Percentiles rank a stretch among this genome's conserved stretches.
Conservation (phyloP, 2,329 filamentous ascomycete species). For the Sporothrix protearum region DNA sequence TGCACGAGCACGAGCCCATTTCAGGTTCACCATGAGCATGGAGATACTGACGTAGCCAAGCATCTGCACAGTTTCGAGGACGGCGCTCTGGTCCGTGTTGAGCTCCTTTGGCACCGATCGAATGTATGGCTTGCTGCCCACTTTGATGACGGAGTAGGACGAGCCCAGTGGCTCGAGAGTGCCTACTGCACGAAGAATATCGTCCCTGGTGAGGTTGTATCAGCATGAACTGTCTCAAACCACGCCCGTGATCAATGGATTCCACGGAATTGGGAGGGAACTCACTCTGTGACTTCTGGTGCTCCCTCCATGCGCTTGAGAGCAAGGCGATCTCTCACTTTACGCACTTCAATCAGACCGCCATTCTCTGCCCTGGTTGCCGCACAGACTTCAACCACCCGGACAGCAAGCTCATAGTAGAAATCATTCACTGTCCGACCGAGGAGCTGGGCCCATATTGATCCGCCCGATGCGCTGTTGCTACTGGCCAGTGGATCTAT, state of each 20-base stretch:
- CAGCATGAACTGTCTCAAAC: not conserved
- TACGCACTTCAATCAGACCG: conserved; percentile 78
- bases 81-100: conserved; percentile 88
- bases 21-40: conserved; percentile 82
- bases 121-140: conserved; percentile 83
- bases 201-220: conserved; percentile 57
- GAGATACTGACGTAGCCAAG: conserved; percentile 85
- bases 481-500: conserved; percentile 86
- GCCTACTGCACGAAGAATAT: conserved; percentile 83
- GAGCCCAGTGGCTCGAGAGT: conserved; percentile 83
- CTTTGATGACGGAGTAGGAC: conserved; percentile 77
- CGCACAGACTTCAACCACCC: conserved; percentile 88
- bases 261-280: conserved; percentile 17
- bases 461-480: conserved; percentile 52
- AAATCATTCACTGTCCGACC: conserved; percentile 94
- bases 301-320: conserved; percentile 71
- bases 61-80: conserved; percentile 85
- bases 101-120: conserved; percentile 91
- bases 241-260: not conserved
- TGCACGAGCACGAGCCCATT: conserved; percentile 80
- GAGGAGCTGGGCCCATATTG: conserved; percentile 88
- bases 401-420: conserved; percentile 95
- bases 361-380: conserved; percentile 87
- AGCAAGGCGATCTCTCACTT: conserved; percentile 73
- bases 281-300: conserved; percentile 73